These are phyloP conservation scores for Psilocybe azurescens DNA, from an alignment of 768 basidiomycete genomes.

Conservation along the genomic window DNA sequence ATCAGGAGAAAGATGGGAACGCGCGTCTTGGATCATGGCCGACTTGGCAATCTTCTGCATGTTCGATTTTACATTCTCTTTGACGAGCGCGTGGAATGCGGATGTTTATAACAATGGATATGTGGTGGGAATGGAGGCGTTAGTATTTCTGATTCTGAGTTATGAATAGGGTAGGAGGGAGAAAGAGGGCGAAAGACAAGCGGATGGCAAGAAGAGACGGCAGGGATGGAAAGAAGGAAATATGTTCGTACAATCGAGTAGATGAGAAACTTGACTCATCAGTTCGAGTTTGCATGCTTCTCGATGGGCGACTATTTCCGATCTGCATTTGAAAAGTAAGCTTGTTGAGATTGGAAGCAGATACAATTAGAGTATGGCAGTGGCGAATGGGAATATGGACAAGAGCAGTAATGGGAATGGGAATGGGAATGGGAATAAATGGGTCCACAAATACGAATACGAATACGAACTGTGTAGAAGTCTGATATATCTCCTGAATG, in stretches of 20 bases:
- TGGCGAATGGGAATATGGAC: too few species aligned
- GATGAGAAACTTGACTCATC: slow-evolving; percentile 24
- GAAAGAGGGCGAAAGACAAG: slow-evolving; percentile 12
- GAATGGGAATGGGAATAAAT: neutral
- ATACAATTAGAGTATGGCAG: neutral
- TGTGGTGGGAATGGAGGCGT: too few species aligned
- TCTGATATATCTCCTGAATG: slow-evolving; percentile 41
- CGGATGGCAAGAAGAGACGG: neutral
- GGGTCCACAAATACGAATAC: neutral
- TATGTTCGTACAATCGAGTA: slow-evolving; percentile 33
- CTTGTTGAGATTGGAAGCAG: too few species aligned
- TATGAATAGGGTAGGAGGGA: neutral
- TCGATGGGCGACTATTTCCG: slow-evolving; percentile 39
- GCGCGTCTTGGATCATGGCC: too few species aligned
- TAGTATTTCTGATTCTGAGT: too few species aligned
- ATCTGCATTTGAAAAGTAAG: slow-evolving; percentile 15
- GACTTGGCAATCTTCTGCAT: too few species aligned
- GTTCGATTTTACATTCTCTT: too few species aligned
- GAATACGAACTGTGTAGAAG: slow-evolving; percentile 17
- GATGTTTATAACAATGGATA: too few species aligned
- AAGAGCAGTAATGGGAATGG: too few species aligned
- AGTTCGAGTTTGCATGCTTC: slow-evolving; percentile 21
- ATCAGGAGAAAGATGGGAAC: too few species aligned
- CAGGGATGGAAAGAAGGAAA: neutral
- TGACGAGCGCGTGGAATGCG: too few species aligned